phyloP scores from a whole-genome alignment of 345 rosid species.

The Alliaria petiolata region DNA sequence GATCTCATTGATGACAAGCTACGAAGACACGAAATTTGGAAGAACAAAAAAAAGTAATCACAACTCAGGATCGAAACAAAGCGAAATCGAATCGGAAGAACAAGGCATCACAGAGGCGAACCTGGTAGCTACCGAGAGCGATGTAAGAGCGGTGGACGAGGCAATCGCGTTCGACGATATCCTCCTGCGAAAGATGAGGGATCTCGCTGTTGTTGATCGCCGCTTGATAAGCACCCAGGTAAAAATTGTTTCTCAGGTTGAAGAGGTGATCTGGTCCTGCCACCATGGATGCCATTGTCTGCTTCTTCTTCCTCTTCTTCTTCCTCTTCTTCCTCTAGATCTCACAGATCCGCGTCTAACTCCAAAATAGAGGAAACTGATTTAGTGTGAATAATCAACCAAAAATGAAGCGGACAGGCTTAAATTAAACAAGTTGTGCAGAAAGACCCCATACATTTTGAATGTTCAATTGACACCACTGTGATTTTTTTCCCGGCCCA shows the following conservation, averaged over 20 bases:
- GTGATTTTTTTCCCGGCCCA: conserved; percentile 4
- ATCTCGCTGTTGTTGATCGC: conserved; percentile 91
- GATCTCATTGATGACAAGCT: conserved; percentile 95
- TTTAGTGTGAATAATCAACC: conserved; percentile 2
- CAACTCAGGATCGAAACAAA: background rate
- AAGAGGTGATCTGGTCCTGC: conserved; percentile 87
- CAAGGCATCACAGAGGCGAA: background rate
- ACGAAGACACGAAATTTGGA: conserved; percentile 4
- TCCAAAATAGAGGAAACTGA: conserved; percentile 26
- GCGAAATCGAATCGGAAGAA: background rate
- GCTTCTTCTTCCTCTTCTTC: background rate
- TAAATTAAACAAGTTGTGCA: background rate
- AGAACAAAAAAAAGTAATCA: background rate
- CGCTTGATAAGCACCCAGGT: conserved; percentile 86
- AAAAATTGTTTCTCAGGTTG: conserved; percentile 73
- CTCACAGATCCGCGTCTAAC: conserved; percentile 34
- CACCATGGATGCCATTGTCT: conserved; percentile 44
- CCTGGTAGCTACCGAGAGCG: conserved; percentile 92
- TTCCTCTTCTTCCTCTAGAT: conserved; percentile 25
- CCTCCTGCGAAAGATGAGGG: conserved; percentile 68
- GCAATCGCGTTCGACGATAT: conserved; percentile 82
- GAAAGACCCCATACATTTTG: conserved; percentile 3
- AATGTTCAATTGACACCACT: background rate
- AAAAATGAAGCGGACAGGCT: too few species aligned
- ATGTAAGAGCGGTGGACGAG: conserved; percentile 88